A percentile compares a stretch with the other conserved stretches of the same genome.
These are phyloP conservation scores for Pichia cactophila DNA, from an alignment of 1,139 yeast species.

Conservation along the genomic window DNA sequence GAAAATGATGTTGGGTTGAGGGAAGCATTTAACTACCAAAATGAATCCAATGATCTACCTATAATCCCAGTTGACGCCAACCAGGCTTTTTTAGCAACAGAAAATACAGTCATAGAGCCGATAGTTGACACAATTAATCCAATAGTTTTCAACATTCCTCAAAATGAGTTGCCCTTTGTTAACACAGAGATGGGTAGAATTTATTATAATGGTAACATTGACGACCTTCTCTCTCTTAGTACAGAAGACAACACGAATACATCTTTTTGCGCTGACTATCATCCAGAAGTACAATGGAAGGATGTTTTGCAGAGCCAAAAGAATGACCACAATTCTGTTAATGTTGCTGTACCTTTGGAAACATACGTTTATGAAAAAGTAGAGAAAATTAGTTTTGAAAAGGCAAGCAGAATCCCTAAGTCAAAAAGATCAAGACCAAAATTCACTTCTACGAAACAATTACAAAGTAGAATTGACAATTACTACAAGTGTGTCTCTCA, in stretches of 20 bases:
- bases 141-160: background rate
- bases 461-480: background rate
- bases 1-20: background rate
- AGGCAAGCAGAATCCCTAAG: background rate
- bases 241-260: background rate
- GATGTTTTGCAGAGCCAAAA: background rate
- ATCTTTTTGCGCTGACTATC: background rate
- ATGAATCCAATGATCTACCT: background rate
- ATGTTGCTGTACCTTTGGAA: background rate
- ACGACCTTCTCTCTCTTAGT: background rate
- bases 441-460: background rate
- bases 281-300: background rate
- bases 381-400: background rate
- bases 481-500: background rate
- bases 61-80: no score
- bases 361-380: background rate
- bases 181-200: background rate
- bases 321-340: background rate
- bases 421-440: slow-evolving; percentile 2
- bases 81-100: no score
- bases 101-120: no score
- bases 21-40: background rate
- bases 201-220: background rate
- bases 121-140: background rate
- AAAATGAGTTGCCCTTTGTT: background rate